Conservation (phyloP, 371 early-diverging fungal genomes). For the Mortierella sp. region DNA sequence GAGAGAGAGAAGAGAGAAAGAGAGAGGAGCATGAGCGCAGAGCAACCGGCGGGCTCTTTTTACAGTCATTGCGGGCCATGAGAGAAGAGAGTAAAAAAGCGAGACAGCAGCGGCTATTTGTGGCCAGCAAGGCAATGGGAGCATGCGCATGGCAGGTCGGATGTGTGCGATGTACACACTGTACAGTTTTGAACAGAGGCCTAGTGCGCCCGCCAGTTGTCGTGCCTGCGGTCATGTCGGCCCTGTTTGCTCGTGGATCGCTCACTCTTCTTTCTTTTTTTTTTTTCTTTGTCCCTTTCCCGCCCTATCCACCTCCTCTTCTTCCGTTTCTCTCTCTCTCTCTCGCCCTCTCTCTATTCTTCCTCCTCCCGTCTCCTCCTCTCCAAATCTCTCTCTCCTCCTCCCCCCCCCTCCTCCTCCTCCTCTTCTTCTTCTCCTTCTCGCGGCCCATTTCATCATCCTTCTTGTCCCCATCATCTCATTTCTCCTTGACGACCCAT, state of each 20-base stretch:
- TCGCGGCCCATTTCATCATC: too few species aligned
- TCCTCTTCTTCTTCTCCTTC: too few species aligned
- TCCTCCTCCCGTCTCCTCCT: constrained; percentile 3
- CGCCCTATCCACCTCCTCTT: neutral
- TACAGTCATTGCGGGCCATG: neutral
- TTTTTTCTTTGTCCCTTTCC: neutral
- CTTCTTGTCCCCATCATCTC: too few species aligned
- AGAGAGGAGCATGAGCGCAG: neutral
- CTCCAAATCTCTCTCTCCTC: too few species aligned
- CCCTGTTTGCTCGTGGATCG: neutral
- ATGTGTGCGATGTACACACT: neutral
- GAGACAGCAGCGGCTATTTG: neutral
- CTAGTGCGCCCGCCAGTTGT: neutral
- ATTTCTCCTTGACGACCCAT: too few species aligned
- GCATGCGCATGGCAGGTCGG: neutral
- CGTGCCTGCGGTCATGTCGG: neutral
- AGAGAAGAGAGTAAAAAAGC: neutral
- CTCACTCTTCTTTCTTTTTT: neutral
- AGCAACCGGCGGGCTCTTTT: neutral
- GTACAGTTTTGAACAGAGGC: too few species aligned
- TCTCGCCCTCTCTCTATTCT: neutral
- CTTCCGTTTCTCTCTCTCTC: neutral
- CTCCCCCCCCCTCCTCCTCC: too few species aligned
- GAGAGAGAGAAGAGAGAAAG: neutral
- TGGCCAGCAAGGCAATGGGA: neutral